A percentile compares a stretch with the other conserved stretches of the same genome.
Conservation (phyloP, 2,329 filamentous ascomycete genomes). For the Leptodontidium sp. region DNA sequence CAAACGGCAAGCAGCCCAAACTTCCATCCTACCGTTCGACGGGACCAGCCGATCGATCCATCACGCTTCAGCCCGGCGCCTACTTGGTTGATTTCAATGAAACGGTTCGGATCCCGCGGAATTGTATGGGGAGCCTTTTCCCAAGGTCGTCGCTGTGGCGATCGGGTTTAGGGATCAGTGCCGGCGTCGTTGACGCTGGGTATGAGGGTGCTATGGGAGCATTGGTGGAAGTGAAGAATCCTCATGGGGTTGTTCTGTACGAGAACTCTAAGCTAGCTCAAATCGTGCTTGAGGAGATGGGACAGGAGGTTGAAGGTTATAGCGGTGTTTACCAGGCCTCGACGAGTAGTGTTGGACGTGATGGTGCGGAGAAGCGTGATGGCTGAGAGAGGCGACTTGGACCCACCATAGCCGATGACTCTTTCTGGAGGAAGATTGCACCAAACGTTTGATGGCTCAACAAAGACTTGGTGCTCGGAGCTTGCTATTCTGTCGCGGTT, state of each 20-base stretch:
- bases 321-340: conserved; percentile 21
- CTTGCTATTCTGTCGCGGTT: not conserved
- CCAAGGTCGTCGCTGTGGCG: conserved; percentile 14
- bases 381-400: not conserved
- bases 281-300: conserved; percentile 16
- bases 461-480: not conserved
- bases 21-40: conserved; percentile 13
- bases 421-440: not conserved
- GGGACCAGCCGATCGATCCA: not conserved
- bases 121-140: conserved; percentile 22
- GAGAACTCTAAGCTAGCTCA: conserved; percentile 23
- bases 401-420: not conserved
- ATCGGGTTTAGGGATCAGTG: conserved; percentile 20
- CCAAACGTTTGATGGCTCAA: not conserved
- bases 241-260: conserved; percentile 6
- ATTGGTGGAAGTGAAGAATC: conserved; percentile 19
- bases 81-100: conserved; percentile 26
- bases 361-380: not conserved
- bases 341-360: conserved; percentile 2
- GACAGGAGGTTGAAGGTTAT: conserved; percentile 15
- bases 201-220: conserved; percentile 24
- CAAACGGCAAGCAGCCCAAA: conserved; percentile 3
- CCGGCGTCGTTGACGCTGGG: conserved; percentile 23
- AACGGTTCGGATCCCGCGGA: conserved; percentile 9
- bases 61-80: conserved; percentile 18